Evolutionary conservation across 176 grass and related monocot genomes (phyloP).

Genomic region (Thalia dealbata): DNA sequence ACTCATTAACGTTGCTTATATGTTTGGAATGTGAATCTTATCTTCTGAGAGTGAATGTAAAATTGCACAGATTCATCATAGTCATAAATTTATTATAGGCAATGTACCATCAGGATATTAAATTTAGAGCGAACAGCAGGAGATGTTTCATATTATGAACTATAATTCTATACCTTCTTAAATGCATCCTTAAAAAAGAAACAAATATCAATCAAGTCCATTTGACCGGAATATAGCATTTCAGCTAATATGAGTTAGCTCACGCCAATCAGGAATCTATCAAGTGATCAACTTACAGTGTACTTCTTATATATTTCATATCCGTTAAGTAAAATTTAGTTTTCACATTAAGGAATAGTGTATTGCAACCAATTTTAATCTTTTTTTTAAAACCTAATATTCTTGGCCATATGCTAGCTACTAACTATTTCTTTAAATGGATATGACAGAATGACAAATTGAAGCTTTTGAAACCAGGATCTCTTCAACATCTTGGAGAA

Average conservation of each 20-base stretch:
- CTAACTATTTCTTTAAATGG: slow-evolving; percentile 5
- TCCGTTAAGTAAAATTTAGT: background rate
- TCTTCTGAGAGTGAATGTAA: background rate
- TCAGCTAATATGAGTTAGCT: background rate
- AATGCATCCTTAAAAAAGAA: background rate
- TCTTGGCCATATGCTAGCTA: background rate
- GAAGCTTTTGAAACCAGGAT: slow-evolving; percentile 78
- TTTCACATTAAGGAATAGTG: background rate
- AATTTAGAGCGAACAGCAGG: too few relatives aligned
- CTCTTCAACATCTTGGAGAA: slow-evolving; percentile 93
- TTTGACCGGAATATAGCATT: background rate
- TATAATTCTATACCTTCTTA: background rate
- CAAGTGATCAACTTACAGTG: background rate
- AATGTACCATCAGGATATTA: too few relatives aligned
- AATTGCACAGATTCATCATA: too few relatives aligned
- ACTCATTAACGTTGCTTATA: background rate
- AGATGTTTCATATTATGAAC: too few relatives aligned
- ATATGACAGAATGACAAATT: slow-evolving; percentile 91
- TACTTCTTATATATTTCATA: background rate
- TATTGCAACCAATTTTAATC: background rate
- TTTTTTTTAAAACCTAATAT: background rate
- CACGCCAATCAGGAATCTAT: background rate
- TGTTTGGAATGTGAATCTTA: background rate
- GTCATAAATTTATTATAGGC: too few relatives aligned
- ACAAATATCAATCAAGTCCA: background rate